Conservation (phyloP, 2,329 filamentous ascomycete species). For the Berkeleyomyces rouxiae region DNA sequence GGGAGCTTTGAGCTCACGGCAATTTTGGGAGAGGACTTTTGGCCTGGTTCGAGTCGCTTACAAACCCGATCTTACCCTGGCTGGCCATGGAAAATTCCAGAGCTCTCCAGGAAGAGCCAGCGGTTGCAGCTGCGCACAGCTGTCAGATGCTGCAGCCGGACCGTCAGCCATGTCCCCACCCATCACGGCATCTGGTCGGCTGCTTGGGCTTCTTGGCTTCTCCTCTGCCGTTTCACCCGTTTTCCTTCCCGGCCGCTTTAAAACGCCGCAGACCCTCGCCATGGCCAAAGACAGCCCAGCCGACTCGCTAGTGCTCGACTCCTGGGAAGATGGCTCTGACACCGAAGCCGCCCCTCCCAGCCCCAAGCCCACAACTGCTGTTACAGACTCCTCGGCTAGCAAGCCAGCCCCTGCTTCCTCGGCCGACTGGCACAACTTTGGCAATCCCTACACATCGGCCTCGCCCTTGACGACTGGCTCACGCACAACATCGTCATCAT, state of each 20-base stretch:
- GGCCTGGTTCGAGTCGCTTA: not conserved
- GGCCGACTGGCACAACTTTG: conserved; percentile 1
- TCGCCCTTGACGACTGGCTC: not conserved
- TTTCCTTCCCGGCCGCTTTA: not conserved
- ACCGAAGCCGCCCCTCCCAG: conserved; percentile 18
- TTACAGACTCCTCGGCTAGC: not conserved
- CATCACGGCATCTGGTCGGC: not conserved
- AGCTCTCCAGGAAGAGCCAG: conserved; percentile 11
- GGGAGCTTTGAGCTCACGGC: not conserved
- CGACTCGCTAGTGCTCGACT: conserved; percentile 22
- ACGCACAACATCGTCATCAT: not conserved
- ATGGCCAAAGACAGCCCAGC: conserved; percentile 16
- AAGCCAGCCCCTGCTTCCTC: not conserved
- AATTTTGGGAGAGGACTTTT: not conserved
- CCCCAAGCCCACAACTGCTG: not conserved
- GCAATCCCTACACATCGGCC: not conserved
- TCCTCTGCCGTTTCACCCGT: not conserved
- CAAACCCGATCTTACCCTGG: not conserved
- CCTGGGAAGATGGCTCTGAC: conserved; percentile 42
- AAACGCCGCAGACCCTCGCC: conserved; percentile 11
- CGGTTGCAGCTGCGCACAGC: not conserved
- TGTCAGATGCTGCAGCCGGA: not conserved
- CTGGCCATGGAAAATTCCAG: conserved; percentile 15
- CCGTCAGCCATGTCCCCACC: not conserved
- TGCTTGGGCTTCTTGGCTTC: not conserved